These are phyloP conservation scores for Bryoglossum gracile DNA, from an alignment of 495 filamentous ascomycete species.

Conservation along the genomic window DNA sequence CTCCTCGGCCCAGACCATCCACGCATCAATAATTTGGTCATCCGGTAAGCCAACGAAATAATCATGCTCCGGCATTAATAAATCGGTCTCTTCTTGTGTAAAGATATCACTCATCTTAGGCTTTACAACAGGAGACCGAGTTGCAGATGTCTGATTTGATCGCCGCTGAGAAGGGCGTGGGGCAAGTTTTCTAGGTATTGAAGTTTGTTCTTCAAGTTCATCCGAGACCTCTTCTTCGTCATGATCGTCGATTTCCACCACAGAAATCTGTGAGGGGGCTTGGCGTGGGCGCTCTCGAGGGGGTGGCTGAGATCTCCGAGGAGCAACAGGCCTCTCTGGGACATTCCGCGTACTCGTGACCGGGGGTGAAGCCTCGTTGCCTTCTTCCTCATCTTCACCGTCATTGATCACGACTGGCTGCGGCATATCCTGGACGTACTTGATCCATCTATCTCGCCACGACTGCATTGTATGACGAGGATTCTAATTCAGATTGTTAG, in stretches of 20 bases:
- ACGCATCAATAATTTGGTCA: conserved; percentile 17
- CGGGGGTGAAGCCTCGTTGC: background rate
- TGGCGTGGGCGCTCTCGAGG: too few species aligned
- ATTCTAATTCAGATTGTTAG: conserved; percentile 38
- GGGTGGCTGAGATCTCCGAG: background rate
- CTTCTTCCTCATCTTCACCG: conserved; percentile 18
- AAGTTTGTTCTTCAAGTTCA: too few species aligned
- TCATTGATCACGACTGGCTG: conserved; percentile 19
- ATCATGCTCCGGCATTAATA: conserved; percentile 8
- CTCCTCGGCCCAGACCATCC: conserved; percentile 14
- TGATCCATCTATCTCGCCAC: conserved; percentile 64
- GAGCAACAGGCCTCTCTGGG: too few species aligned
- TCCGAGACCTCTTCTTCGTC: too few species aligned
- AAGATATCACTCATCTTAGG: conserved; percentile 9
- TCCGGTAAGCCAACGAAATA: conserved; percentile 18
- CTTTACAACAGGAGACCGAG: too few species aligned
- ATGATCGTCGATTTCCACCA: too few species aligned
- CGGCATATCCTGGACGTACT: conserved; percentile 33
- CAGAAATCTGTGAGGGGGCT: too few species aligned
- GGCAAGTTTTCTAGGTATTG: too few species aligned
- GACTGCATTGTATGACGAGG: conserved; percentile 62
- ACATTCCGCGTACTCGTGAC: background rate
- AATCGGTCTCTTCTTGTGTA: conserved; percentile 17
- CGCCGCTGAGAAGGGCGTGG: background rate
- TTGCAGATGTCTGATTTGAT: background rate